Base-by-base conservation (phyloP, 805 yeast species). In the Saturnispora hagleri region DNA sequence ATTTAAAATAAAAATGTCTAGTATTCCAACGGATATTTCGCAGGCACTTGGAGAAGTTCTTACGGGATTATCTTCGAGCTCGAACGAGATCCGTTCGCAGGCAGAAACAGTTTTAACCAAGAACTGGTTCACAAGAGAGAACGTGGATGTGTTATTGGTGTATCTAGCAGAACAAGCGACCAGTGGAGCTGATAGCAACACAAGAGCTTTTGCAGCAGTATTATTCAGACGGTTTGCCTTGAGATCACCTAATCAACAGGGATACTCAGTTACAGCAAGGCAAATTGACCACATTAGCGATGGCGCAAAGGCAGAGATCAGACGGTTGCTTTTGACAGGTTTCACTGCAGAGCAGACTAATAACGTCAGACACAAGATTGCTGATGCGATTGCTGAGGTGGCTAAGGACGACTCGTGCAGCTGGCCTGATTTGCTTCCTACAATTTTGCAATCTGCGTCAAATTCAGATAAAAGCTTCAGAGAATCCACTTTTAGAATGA, bases 371-470 rank as follows among this genome's bases (percentile, higher is more conserved):
- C 97, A 91, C 67, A 93, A 91, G 64, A 72, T 93, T 47, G 83
- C 97, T 2, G 99, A 93, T 72, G 95, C 96, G 8, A 84, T 93
- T 46, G 87, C 97, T 1, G 98, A 90, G 68, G 80, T 91, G 45
- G 95, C 97, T 2, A 82, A 83, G 60, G 84, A 81, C 53, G 82
- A 79, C 13, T 60, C 71, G 3, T 73, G 71, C 18, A 73, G 72
- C 22, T 91, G 99, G 99, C 79, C 83, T 15, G 90, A 87, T 42
- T 76, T 86, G 47, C 69, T 89, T 38, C 89, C 86, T 49, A 81
- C 89, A 0, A 72, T 91, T 40, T 78, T 88, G 55, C 80, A 78
- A 59, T 89, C 93, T 10, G 56, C 66, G 8, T 33, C 61, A n/a
- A 66, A 58, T 56, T 52, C 51, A 34, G 85, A 84, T 61, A 73